Percentiles rank a stretch among this genome's conserved stretches.
Conservation (phyloP, 768 basidiomycete genomes). For the Boletellus ananas region DNA sequence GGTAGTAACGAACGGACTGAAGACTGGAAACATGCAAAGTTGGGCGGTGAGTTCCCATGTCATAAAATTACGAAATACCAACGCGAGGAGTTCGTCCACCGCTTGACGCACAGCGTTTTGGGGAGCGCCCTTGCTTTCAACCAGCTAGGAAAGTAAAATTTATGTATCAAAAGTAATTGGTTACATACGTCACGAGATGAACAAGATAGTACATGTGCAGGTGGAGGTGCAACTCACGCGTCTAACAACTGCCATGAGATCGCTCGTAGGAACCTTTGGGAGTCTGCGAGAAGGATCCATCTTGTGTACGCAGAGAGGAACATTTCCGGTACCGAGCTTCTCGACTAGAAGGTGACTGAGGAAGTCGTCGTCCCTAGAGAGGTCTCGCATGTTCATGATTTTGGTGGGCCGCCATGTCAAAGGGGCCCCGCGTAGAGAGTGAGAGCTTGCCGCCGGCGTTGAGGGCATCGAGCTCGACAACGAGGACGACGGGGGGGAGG, state of each 20-base stretch:
- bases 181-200: constrained; percentile 18
- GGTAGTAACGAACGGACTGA: constrained; percentile 70
- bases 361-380: constrained; percentile 88
- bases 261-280: constrained; percentile 67
- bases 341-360: constrained; percentile 86
- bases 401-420: constrained; percentile 77
- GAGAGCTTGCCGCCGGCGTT: constrained; percentile 24
- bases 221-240: constrained; percentile 52
- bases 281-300: constrained; percentile 78
- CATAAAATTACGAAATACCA: constrained; percentile 33
- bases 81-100: constrained; percentile 77
- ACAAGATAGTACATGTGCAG: constrained; percentile 26
- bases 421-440: constrained; percentile 21
- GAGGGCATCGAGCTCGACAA: constrained; percentile 32
- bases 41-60: constrained; percentile 15
- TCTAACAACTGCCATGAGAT: constrained; percentile 69
- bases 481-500: constrained; percentile 25
- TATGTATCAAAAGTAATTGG: constrained; percentile 22
- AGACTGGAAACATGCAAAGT: constrained; percentile 44
- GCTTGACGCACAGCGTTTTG: constrained; percentile 63
- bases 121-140: constrained; percentile 50
- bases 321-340: constrained; percentile 75
- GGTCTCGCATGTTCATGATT: constrained; percentile 88
- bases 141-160: constrained; percentile 43
- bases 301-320: constrained; percentile 85